These are phyloP conservation scores for Naegleria gruberi DNA, from an alignment of 208 protist species.

Conservation along the genomic window DNA sequence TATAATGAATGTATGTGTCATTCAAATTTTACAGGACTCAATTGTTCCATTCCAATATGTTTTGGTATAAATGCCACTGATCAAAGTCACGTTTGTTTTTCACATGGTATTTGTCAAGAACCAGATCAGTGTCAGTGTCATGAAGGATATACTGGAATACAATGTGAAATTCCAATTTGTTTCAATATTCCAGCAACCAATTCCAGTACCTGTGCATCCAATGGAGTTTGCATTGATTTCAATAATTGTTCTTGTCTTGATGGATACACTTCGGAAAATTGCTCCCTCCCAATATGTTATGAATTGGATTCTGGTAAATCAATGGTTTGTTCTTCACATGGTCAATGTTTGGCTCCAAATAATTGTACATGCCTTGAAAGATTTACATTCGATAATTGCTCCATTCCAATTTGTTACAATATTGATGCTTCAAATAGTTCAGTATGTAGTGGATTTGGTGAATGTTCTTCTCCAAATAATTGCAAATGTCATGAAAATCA, in stretches of 20 bases:
- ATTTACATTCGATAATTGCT: background rate
- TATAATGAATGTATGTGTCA: background rate
- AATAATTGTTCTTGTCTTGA: background rate
- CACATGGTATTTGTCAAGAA: background rate
- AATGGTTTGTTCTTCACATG: background rate
- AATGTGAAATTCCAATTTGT: background rate
- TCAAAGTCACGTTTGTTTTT: background rate
- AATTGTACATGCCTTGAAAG: background rate
- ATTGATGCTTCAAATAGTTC: too few species aligned
- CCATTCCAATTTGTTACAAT: too few species aligned
- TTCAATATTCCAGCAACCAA: background rate
- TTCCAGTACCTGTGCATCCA: background rate
- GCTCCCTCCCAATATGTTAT: background rate
- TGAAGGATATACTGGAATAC: background rate
- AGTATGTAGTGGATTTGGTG: too few species aligned
- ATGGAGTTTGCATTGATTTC: background rate
- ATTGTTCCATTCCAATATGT: background rate
- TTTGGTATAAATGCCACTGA: background rate
- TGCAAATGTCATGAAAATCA: too few species aligned
- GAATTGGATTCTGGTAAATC: background rate
- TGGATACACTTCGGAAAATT: background rate
- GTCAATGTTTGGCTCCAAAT: background rate
- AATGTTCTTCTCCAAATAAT: too few species aligned
- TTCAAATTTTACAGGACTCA: background rate
- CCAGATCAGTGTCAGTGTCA: background rate